Evolutionary conservation across 768 basidiomycete genomes (phyloP).

Genomic region (Boletus eberwhitei): DNA sequence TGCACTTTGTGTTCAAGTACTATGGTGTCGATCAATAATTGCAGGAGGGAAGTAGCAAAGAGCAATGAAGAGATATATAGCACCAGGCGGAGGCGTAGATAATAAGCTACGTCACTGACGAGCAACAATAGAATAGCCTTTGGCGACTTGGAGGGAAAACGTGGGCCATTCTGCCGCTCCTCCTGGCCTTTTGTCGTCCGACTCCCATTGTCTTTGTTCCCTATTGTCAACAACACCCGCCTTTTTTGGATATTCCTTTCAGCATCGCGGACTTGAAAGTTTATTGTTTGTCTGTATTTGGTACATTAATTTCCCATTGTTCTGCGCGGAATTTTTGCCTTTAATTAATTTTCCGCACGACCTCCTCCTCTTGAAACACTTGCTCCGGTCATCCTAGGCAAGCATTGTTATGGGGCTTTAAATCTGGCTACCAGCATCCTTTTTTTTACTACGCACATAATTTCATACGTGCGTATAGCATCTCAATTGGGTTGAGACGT

Average conservation of each 20-base stretch:
- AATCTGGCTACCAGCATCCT: too few relatives aligned
- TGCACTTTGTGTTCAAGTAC: not conserved
- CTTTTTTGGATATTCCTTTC: conserved; percentile 13
- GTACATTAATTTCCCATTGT: conserved; percentile 1
- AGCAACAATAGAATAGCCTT: conserved; percentile 16
- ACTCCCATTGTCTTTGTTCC: conserved; percentile 26
- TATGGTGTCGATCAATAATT: too few relatives aligned
- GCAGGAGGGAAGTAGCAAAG: conserved; percentile 1
- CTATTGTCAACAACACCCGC: conserved; percentile 23
- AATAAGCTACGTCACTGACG: conserved; percentile 4
- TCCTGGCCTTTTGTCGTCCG: conserved; percentile 22
- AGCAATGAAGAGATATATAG: conserved; percentile 18
- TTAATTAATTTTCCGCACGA: not conserved
- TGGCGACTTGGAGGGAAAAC: not conserved
- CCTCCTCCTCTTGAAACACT: not conserved
- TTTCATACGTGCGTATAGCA: not conserved
- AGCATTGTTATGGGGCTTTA: too few relatives aligned
- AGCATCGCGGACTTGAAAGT: conserved; percentile 16
- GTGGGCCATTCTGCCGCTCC: not conserved
- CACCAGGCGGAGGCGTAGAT: not conserved
- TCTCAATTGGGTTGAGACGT: not conserved
- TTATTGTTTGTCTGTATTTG: conserved; percentile 15
- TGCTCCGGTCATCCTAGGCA: too few relatives aligned
- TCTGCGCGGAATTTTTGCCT: not conserved
- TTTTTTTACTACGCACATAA: not conserved